Evolutionary conservation across 148 eudicot genomes (phyloP).

Genomic region (Camellia lanceoleosa): DNA sequence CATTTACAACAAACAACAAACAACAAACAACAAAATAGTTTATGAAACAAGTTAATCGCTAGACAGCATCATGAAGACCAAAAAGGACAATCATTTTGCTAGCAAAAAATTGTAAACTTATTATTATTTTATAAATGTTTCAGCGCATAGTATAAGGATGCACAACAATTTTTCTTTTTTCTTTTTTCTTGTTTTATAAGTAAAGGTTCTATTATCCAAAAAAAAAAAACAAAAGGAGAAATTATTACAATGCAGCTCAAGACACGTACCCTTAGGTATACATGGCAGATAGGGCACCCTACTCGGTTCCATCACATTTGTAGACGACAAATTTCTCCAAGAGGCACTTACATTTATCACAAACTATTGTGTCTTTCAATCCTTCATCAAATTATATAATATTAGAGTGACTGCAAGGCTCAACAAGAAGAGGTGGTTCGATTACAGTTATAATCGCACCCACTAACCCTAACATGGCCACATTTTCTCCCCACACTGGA

Average conservation of each 20-base stretch:
- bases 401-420: slow-evolving; percentile 39
- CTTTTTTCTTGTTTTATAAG: no score
- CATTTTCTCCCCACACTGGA: slow-evolving; percentile 32
- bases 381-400: slow-evolving; percentile 37
- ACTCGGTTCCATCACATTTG: slow-evolving; percentile 27
- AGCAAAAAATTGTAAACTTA: not conserved
- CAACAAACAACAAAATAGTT: no score
- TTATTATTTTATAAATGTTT: not conserved
- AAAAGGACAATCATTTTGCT: not conserved
- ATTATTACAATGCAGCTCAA: no score
- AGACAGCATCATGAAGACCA: no score
- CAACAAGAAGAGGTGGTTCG: slow-evolving; percentile 21
- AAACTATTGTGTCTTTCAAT: slow-evolving; percentile 30
- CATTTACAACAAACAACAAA: no score
- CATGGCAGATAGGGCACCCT: not conserved
- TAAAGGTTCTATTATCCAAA: no score
- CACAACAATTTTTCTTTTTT: no score
- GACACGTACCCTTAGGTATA: no score
- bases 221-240: no score
- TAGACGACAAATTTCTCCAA: slow-evolving; percentile 41
- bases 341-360: slow-evolving; percentile 46
- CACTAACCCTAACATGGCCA: slow-evolving; percentile 42
- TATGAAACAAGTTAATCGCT: no score
- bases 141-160: not conserved
- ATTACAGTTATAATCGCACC: slow-evolving; percentile 41